Base-by-base conservation (phyloP, 73 alveolate genomes). In the Symbiodinium natans region DNA sequence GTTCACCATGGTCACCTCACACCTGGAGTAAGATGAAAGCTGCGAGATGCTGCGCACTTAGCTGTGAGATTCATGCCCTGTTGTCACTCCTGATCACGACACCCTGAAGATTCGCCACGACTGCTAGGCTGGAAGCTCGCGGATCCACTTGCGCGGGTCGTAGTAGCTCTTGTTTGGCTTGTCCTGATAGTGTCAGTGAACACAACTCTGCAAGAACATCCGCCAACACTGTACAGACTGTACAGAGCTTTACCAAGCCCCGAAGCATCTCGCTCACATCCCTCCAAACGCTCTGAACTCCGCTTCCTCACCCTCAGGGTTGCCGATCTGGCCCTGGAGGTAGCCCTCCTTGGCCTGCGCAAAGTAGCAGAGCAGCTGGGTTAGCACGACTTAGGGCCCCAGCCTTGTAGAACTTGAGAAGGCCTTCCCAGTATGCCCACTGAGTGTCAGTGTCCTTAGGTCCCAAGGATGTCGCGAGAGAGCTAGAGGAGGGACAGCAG, bases 341-440 rank as follows among this genome's bases (percentile, higher is more conserved):
- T 73, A 73, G 84, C 84, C 84, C 84, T 73, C 84, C 41, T 73
- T 73, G 43, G 84, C 84, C 84, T 73, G 43, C 77, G 77, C 77
- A 63, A n/a, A 1, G 77, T 34, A 21, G 59, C 59, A 46, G 59
- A 63, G 59, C 13, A 46, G 59, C 6, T 13, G 59, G 77, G 5
- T 34, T 0, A 63, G 77, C 77, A 21, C 77, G 34, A 27, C 17
- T n/a, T n/a, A n/a, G 13, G 34, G 17, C 15, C 34, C 34, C 29
- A 27, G 77, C 77, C 77, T 92, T 92, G 92, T 92, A 92, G 83
- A 92, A 92, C 90, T 92, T 74, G 73, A 74, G 59, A 34, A 92
- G 41, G 42, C 98, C 98, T 43, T 92, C 98, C 98, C 98, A 92
- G 92, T 92, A 92, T 41, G 98, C 98, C 98, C 98, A 92, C 84